These are phyloP conservation scores for Leccinum colubrinum DNA, from an alignment of 1,284 basidiomycete species.

Conservation along the genomic window DNA sequence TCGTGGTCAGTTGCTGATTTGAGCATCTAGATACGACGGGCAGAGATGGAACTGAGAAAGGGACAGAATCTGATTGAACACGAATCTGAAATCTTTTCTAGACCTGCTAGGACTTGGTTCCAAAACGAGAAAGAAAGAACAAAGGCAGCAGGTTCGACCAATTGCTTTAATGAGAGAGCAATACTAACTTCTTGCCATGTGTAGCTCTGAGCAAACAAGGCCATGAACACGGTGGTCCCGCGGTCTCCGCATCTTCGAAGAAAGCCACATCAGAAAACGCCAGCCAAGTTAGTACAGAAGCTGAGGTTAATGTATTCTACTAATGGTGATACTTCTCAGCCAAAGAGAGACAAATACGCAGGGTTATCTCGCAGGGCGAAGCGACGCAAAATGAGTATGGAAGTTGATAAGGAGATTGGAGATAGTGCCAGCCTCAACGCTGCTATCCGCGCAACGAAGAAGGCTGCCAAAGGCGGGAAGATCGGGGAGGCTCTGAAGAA, in stretches of 20 bases:
- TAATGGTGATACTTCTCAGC: slow-evolving; percentile 39
- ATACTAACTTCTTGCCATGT: slow-evolving; percentile 3
- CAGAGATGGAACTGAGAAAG: slow-evolving; percentile 96
- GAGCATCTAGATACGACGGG: slow-evolving; percentile 65
- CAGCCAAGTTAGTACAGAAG: slow-evolving; percentile 19
- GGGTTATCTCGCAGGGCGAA: slow-evolving; percentile 84
- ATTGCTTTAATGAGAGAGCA: neutral
- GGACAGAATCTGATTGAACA: slow-evolving; percentile 97
- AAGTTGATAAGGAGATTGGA: slow-evolving; percentile 69
- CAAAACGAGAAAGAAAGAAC: slow-evolving; percentile 86
- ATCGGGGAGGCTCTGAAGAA: slow-evolving; percentile 33
- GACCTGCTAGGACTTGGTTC: slow-evolving; percentile 98
- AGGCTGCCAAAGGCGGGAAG: slow-evolving; percentile 55
- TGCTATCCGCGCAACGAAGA: slow-evolving; percentile 86
- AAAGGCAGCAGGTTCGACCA: slow-evolving; percentile 67
- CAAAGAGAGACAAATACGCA: slow-evolving; percentile 80
- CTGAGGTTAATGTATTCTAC: neutral
- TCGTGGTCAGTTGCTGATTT: slow-evolving; percentile 14
- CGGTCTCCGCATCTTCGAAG: slow-evolving; percentile 31
- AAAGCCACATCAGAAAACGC: slow-evolving; percentile 10
- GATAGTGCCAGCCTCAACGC: slow-evolving; percentile 59
- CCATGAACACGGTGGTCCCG: slow-evolving; percentile 58
- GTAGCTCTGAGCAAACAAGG: slow-evolving; percentile 72
- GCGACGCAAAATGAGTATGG: slow-evolving; percentile 80
- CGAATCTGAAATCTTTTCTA: slow-evolving; percentile 89